Evolutionary conservation across 31 red algal species (phyloP), one percentile per base, ranked within the genome.

Genomic region (Odonthalia washingtoniensis): DNA sequence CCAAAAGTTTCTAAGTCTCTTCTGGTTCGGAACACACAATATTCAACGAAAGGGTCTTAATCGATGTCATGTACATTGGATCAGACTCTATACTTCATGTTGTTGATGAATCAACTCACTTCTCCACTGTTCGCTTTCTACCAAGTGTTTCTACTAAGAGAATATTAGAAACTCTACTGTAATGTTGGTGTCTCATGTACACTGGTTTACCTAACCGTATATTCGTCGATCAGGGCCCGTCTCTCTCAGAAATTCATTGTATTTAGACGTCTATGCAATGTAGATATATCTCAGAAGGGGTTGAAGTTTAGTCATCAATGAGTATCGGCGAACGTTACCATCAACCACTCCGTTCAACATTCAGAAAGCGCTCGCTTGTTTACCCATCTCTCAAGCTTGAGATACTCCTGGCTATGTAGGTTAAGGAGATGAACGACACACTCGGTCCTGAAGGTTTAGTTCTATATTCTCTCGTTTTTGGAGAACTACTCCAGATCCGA

Each of bases 161-260:
- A 38, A 65, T 73, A 14, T 73, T 36, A 65, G 34, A 84, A 43
- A 42, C 12, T 38, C 14, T 66, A 24, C 6, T 84, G 18, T 5
- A 57, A 24, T 84, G 34, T 32, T 84, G 68, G 81, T 30, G 12
- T 0, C n/a, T 46, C 5, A 84, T 84, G 18, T 84, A 84, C 31
- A 84, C 65, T 40, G 64, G 39, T 84, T 16, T 84, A 49, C 65
- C 64, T 21, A 73, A 74, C 31, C 65, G 39, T 46, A 84, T 84
- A 38, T 33, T 74, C 21, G 0, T 84, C 18, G 40, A 84, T 39
- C 81, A 84, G 39, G 52, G 49, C 16, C 6, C 49, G 17, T 44
- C 74, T 46, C n/a, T 63, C 17, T 81, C 52, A 5, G 28, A 81
- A 77, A 24, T 36, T 77, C 39, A 17, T 27, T 46, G 41, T 40